phyloP scores from a whole-genome alignment of 805 yeast species.

The Lipomyces chichibuensis region DNA sequence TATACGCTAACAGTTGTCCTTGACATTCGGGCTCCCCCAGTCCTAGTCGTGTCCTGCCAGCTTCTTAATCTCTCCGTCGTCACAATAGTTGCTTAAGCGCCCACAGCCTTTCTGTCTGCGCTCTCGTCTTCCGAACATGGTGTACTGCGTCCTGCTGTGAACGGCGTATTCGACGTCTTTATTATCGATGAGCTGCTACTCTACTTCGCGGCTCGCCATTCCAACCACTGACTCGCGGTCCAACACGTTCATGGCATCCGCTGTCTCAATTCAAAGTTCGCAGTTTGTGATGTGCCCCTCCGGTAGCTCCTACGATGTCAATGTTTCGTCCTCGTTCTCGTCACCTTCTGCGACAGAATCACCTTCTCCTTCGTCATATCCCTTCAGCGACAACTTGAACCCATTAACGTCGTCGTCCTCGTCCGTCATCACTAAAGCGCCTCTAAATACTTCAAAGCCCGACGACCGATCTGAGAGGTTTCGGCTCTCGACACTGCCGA shows the following conservation, averaged over 20 bases:
- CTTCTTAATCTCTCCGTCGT: neutral
- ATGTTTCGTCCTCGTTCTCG: constrained; percentile 7
- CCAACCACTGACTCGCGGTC: neutral
- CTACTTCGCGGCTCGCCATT: neutral
- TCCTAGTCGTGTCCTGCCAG: neutral
- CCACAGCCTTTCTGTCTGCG: neutral
- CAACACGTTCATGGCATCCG: neutral
- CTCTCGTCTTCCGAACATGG: neutral
- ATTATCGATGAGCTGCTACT: neutral
- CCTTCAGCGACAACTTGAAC: neutral
- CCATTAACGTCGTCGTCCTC: neutral
- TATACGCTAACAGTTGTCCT: neutral
- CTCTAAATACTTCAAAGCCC: neutral
- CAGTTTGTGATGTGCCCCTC: neutral
- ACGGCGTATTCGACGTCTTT: neutral
- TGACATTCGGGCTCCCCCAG: neutral
- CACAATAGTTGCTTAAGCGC: neutral
- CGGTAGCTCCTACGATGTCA: constrained; percentile 5
- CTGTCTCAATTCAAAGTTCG: neutral
- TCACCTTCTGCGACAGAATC: neutral
- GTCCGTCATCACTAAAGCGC: neutral
- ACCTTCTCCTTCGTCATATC: neutral
- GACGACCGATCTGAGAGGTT: neutral
- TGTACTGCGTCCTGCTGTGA: neutral
- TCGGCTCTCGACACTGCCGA: constrained; percentile 19